Percentiles rank a stretch among this genome's conserved stretches.
These are phyloP conservation scores for Trichoderma koningiopsis DNA, from an alignment of 2,329 filamentous ascomycete species.

Conservation along the genomic window DNA sequence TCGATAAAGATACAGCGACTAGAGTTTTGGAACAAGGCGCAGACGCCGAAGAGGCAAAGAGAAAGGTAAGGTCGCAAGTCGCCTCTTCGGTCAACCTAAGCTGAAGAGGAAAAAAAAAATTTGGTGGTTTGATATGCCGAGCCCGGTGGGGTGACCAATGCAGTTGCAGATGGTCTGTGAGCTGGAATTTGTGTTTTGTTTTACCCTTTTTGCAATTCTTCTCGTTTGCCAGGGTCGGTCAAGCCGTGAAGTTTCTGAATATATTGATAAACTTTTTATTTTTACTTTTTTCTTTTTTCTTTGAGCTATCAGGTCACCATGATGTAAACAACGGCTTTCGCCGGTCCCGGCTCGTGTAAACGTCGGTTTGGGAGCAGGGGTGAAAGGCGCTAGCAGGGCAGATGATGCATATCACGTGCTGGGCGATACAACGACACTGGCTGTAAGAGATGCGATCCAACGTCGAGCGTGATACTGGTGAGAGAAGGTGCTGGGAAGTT, in stretches of 20 bases:
- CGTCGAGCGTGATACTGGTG: neutral
- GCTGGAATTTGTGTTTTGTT: neutral
- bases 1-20: neutral
- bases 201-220: neutral
- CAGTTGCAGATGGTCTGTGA: neutral
- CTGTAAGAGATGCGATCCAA: neutral
- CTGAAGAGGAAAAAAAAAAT: neutral
- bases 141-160: constrained; percentile 14
- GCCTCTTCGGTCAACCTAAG: neutral
- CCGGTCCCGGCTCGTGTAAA: constrained; percentile 9
- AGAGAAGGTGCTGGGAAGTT: neutral
- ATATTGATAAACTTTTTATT: neutral
- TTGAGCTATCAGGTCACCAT: constrained; percentile 16
- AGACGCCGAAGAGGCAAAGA: neutral
- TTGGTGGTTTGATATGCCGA: neutral
- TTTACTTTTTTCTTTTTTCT: neutral
- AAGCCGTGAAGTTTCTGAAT: neutral
- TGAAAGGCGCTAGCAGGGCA: constrained; percentile 16
- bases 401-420: constrained; percentile 17
- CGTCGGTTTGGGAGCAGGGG: neutral
- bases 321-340: constrained; percentile 23
- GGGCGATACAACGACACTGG: neutral
- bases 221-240: constrained; percentile 1
- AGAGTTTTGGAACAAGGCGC: neutral
- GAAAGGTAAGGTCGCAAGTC: neutral